These are phyloP conservation scores for Gelatoporia subvermispora DNA, from an alignment of 768 basidiomycete species.

Conservation along the genomic window DNA sequence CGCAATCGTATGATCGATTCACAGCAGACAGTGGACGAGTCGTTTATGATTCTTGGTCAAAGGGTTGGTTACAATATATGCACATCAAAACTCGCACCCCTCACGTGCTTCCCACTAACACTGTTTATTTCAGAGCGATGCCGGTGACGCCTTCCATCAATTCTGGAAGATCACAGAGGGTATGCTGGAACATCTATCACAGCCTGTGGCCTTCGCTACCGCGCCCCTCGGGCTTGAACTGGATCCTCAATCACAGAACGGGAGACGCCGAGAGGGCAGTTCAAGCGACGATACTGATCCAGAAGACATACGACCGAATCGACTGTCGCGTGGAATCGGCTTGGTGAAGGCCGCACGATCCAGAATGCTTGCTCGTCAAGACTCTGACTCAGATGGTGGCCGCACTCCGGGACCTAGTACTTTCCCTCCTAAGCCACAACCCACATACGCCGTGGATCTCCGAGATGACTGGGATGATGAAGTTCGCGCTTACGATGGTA, in stretches of 20 bases:
- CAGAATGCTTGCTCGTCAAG: slow-evolving; percentile 23
- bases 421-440: slow-evolving; percentile 24
- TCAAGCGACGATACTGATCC: slow-evolving; percentile 63
- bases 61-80: slow-evolving; percentile 41
- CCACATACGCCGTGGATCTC: slow-evolving; percentile 10
- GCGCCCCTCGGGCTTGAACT: slow-evolving; percentile 57
- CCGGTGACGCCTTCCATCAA: slow-evolving; percentile 82
- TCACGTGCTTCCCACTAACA: not conserved
- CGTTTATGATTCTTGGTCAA: slow-evolving; percentile 85
- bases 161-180: slow-evolving; percentile 89
- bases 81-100: not conserved
- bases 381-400: slow-evolving; percentile 19
- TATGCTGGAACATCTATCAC: slow-evolving; percentile 81
- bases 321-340: slow-evolving; percentile 43
- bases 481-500: slow-evolving; percentile 61
- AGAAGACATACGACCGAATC: slow-evolving; percentile 59
- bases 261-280: slow-evolving; percentile 42
- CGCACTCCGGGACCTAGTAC: slow-evolving; percentile 14
- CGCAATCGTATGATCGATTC: slow-evolving; percentile 44
- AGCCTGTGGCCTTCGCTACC: slow-evolving; percentile 78
- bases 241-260: slow-evolving; percentile 19
- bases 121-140: slow-evolving; percentile 38
- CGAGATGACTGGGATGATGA: slow-evolving; percentile 58
- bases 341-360: slow-evolving; percentile 24
- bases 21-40: slow-evolving; percentile 71